These are phyloP conservation scores for Micractinium sp. DNA, from an alignment of 139 green algal genomes.

Conservation along the genomic window DNA sequence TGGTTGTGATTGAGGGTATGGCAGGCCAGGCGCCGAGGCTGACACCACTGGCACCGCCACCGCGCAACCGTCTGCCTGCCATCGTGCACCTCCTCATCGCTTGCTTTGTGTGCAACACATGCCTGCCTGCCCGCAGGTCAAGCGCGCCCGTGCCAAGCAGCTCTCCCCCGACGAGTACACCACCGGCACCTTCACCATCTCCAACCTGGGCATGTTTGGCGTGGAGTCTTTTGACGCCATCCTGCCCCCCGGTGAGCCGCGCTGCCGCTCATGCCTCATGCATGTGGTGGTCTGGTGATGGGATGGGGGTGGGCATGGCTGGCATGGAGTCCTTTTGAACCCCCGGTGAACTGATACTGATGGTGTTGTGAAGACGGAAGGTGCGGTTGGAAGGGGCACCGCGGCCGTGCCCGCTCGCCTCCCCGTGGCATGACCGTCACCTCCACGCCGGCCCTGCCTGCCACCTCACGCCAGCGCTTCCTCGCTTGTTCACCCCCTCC, in stretches of 20 bases:
- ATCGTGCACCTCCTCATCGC: too few relatives aligned
- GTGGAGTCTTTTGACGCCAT: slow-evolving; percentile 97
- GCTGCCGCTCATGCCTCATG: neutral
- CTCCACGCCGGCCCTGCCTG: too few relatives aligned
- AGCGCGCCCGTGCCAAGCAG: slow-evolving; percentile 94
- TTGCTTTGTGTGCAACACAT: too few relatives aligned
- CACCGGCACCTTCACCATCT: slow-evolving; percentile 97
- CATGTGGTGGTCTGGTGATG: neutral
- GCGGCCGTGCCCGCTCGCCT: neutral
- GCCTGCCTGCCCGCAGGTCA: slow-evolving; percentile 67
- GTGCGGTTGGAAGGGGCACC: too few relatives aligned
- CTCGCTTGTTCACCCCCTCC: neutral
- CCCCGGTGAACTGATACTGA: too few relatives aligned
- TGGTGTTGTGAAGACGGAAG: neutral
- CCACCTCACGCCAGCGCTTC: too few relatives aligned
- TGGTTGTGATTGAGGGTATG: too few relatives aligned
- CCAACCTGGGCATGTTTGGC: slow-evolving; percentile 99
- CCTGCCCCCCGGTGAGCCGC: slow-evolving; percentile 80
- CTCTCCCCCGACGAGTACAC: slow-evolving; percentile 87
- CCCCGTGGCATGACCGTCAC: too few relatives aligned
- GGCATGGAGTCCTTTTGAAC: neutral
- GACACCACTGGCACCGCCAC: too few relatives aligned
- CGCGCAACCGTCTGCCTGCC: too few relatives aligned
- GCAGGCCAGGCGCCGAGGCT: too few relatives aligned
- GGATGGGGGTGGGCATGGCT: neutral